Percentiles rank a stretch among this genome's conserved stretches.
Evolutionary conservation across 192 early-diverging fungal species (phyloP).

Genomic region (Cladochytrium replicatum): DNA sequence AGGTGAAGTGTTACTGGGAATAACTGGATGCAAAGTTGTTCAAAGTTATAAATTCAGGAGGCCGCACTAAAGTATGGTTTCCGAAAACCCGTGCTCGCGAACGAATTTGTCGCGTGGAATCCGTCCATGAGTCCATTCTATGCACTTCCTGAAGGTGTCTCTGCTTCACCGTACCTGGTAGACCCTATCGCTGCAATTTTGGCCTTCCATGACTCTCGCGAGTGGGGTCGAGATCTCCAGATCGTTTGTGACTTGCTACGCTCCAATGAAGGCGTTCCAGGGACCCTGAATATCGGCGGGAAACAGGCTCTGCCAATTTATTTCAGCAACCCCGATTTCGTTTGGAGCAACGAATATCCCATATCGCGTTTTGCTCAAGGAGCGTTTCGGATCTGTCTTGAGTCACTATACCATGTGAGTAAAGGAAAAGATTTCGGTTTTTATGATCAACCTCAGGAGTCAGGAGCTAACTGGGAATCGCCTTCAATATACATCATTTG

Average conservation of each 20-base stretch:
- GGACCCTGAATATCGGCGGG: constrained; percentile 1
- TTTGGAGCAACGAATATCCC: constrained; percentile 83
- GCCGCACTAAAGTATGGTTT: constrained; percentile 58
- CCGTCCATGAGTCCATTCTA: constrained; percentile 60
- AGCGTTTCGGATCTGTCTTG: constrained; percentile 60
- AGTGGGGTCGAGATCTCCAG: constrained; percentile 86
- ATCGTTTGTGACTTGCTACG: constrained; percentile 62
- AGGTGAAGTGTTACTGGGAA: constrained; percentile 2
- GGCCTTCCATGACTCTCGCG: constrained; percentile 78
- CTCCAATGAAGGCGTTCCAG: constrained; percentile 22
- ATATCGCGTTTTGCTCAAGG: constrained; percentile 73
- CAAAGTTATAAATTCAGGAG: constrained; percentile 1
- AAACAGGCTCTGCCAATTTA: constrained; percentile 61
- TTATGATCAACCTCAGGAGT: no score
- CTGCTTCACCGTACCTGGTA: constrained; percentile 2
- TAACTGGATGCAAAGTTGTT: constrained; percentile 2
- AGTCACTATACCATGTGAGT: constrained; percentile 48
- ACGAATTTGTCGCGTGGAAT: constrained; percentile 57
- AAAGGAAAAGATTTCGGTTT: background rate
- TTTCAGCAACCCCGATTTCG: constrained; percentile 36
- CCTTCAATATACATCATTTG: constrained; percentile 61
- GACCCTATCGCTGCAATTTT: constrained; percentile 58
- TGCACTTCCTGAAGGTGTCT: background rate
- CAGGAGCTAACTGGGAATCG: constrained; percentile 30
- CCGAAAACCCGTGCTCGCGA: constrained; percentile 48